Evolutionary conservation across 2,329 filamentous ascomycete genomes (phyloP), one percentile per base, ranked within the genome.

Genomic region (Botrytis fragariae): DNA sequence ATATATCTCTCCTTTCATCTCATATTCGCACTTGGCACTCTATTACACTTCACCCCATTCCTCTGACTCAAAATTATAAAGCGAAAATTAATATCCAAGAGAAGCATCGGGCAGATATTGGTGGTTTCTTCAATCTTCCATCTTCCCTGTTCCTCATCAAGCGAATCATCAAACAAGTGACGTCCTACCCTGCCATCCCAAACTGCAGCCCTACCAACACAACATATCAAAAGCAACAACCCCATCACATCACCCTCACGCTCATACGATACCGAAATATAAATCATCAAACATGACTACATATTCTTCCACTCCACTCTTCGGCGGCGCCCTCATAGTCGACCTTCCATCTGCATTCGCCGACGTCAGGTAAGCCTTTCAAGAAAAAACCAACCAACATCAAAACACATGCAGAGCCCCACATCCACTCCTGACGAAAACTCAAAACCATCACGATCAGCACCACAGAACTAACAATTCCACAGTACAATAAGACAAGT

Each of bases 401-500:
- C 62, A 51, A 39, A 68, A 37, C 63, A 57, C 67, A 59, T 20
- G 18, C 62, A 37, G 51, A 57, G 39, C 69, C 69, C 69, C 69
- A 64, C 69, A 35, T 45, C 68, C 29, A 22, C 61, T 32, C n/a
- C 45, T 14, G n/a, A 44, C 45, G 44, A 72, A 71, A 62, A 44
- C 42, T 22, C 69, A 71, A 63, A 32, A 69, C 69, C 37, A 42
- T 72, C 64, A 72, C 69, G 45, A 42, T 51, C 69, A 71, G 69
- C 69, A 62, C 73, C 65, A n/a, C n/a, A n/a, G 62, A 73, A 79
- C 75, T 76, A 77, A 77, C 59, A 60, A 42, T 32, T 20, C 18
- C 12, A n/a, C 75, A 93, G 92, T 84, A 87, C 88, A 72, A 87
- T 94, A 77, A 90, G 92, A 76, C 88, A 94, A 83, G 90, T 95